Conservation (phyloP, 805 yeast species). For the Wickerhamomyces queroliae region DNA sequence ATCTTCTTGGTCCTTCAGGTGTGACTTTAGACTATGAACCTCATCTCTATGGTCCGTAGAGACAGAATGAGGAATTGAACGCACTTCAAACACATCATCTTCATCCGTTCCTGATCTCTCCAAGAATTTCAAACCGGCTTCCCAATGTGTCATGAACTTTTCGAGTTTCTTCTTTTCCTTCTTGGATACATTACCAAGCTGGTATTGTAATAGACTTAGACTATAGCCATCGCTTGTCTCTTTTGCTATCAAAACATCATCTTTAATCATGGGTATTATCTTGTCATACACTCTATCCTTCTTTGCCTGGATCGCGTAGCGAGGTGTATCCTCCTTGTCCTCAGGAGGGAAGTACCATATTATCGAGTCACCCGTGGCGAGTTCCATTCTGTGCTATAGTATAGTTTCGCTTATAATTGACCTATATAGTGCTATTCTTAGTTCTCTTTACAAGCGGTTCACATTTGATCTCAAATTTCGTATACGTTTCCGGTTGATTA, state of each 20-base stretch:
- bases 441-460: too few relatives aligned
- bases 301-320: conserved; percentile 17
- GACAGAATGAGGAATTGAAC: not conserved
- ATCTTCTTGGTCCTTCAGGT: conserved; percentile 9
- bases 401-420: not conserved
- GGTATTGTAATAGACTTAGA: not conserved
- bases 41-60: not conserved
- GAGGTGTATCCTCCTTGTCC: conserved; percentile 19
- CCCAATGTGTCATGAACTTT: not conserved
- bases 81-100: conserved; percentile 2
- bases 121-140: not conserved
- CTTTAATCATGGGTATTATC: conserved; percentile 12
- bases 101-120: conserved; percentile 1
- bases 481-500: too few relatives aligned
- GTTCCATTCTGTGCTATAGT: conserved; percentile 7
- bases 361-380: conserved; percentile 9
- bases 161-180: conserved; percentile 1
- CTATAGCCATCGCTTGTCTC: not conserved
- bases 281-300: conserved; percentile 7
- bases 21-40: conserved; percentile 8
- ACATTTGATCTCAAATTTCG: not conserved
- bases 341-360: conserved; percentile 24
- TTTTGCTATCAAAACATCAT: conserved; percentile 5
- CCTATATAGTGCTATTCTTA: not conserved
- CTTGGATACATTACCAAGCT: conserved; percentile 2